Evolutionary conservation across 805 yeast genomes (phyloP).

Genomic region (Ogataea polymorpha): DNA sequence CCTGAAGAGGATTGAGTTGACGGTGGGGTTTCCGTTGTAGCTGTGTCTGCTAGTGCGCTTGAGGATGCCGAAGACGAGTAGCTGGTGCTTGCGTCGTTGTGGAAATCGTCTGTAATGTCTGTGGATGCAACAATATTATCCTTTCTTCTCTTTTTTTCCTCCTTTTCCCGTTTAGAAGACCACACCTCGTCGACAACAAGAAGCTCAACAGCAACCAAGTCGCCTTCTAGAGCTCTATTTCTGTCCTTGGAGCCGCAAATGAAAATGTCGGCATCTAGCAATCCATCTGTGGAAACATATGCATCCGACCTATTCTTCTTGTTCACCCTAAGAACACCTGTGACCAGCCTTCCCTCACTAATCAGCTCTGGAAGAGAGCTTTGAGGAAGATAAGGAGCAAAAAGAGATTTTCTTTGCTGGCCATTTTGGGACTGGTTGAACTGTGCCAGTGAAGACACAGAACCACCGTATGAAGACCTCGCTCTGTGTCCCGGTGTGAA

Average conservation of each 20-base stretch:
- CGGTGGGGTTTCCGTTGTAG: slow-evolving; percentile 31
- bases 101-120: slow-evolving; percentile 63
- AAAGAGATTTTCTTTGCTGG: slow-evolving; percentile 67
- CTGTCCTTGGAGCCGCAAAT: slow-evolving; percentile 98
- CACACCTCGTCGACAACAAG: slow-evolving; percentile 96
- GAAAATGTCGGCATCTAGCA: slow-evolving; percentile 93
- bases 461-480: slow-evolving; percentile 68
- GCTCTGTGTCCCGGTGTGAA: slow-evolving; percentile 80
- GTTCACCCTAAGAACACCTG: slow-evolving; percentile 90
- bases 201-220: slow-evolving; percentile 91
- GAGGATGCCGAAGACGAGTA: slow-evolving; percentile 27
- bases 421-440: slow-evolving; percentile 36
- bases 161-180: slow-evolving; percentile 94
- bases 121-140: slow-evolving; percentile 31
- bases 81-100: slow-evolving; percentile 73
- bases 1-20: slow-evolving; percentile 33
- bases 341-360: slow-evolving; percentile 84
- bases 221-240: slow-evolving; percentile 96
- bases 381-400: slow-evolving; percentile 96
- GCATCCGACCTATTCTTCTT: slow-evolving; percentile 97
- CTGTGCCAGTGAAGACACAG: slow-evolving; percentile 49
- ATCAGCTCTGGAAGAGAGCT: slow-evolving; percentile 86
- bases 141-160: slow-evolving; percentile 86
- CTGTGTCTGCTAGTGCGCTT: slow-evolving; percentile 28
- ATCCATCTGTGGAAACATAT: slow-evolving; percentile 95